Base-by-base conservation (phyloP, 768 basidiomycete genomes). In the Paxillus ammoniavirescens region DNA sequence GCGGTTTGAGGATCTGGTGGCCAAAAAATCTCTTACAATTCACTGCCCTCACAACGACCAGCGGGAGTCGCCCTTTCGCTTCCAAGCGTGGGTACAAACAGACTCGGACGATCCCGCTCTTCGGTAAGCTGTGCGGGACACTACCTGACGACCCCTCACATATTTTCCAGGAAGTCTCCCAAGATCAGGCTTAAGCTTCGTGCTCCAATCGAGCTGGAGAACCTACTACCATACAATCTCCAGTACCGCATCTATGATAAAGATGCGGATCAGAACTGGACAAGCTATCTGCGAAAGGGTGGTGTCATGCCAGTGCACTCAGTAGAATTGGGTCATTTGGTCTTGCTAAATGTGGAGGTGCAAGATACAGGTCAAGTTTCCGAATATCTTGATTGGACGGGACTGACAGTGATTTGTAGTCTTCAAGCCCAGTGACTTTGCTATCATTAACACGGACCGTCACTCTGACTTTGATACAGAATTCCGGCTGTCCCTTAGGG, bases 181-280 rank as follows among this genome's bases (percentile, higher is more conserved):
- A 88, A 85, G 67, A 83, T 98, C 53, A 85, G 83, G 43, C 76
- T 99, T 47, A 87, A 83, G 55, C 82, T 99, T 42, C 86, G 93
- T 35, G 93, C 97, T 13, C 97, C 97, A 0, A 78, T 99, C 26
- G 96, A 99, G 65, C 74, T 99, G 9, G 96, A 99, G 72, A 99
- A 99, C 66, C 74, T 98, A 17, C 74, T 98, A 21, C 97, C 97
- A 0, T 97, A 87, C 72, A 93, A 98, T 62, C 71, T 98, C 47
- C 87, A 93, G 62, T 99, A 97, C 73, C 83, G 93, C n/a, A 89
- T 98, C 33, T 98, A 93, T 60, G 95, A 99, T 77, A 97, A 94
- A 74, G 83, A 97, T 57, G 87, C 89, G 0, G 86, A 93, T 62
- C 91, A 93, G 63, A 95, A 96, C 64, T 98, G 94, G 87, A 85